Conservation (phyloP, 179 eudicot species). For the Pouteria campechiana region DNA sequence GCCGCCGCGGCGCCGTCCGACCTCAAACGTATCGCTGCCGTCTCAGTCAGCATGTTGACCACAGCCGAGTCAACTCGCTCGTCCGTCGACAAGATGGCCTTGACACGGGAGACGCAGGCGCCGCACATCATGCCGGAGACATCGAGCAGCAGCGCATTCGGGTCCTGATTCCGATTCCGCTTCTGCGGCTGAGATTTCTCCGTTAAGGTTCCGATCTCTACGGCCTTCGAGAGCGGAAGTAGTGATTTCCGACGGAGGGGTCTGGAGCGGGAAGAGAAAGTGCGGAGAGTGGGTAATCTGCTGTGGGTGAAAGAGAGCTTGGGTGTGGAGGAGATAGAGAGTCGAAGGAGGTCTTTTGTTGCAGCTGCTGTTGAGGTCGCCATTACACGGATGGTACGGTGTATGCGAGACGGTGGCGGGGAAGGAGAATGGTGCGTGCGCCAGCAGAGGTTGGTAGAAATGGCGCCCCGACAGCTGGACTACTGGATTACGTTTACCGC, state of each 20-base stretch:
- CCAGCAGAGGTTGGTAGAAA: too few relatives aligned
- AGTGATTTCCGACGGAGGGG: constrained; percentile 7
- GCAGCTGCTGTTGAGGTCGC: constrained; percentile 21
- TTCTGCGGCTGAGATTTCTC: not conserved
- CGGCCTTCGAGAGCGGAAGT: constrained; percentile 19
- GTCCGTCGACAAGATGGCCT: constrained; percentile 47
- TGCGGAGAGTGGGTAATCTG: constrained; percentile 8
- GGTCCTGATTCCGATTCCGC: not conserved
- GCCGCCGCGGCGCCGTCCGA: constrained; percentile 6
- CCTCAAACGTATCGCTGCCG: constrained; percentile 70
- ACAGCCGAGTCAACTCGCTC: constrained; percentile 78
- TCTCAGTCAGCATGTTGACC: constrained; percentile 91
- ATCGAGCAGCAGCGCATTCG: constrained; percentile 49
- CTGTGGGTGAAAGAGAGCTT: constrained; percentile 1
- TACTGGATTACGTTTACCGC: too few relatives aligned
- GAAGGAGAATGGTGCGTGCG: not conserved
- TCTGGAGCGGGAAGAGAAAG: constrained; percentile 1
- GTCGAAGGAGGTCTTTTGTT: constrained; percentile 23
- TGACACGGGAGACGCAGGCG: constrained; percentile 75
- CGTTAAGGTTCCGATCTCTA: constrained; percentile 19
- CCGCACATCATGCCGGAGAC: constrained; percentile 97
- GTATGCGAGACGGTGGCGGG: constrained; percentile 1
- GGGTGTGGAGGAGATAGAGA: constrained; percentile 24
- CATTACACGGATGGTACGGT: too few relatives aligned
- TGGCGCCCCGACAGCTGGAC: too few relatives aligned